These are phyloP conservation scores for Penicillium freii DNA, from an alignment of 2,329 filamentous ascomycete genomes.

Conservation along the genomic window DNA sequence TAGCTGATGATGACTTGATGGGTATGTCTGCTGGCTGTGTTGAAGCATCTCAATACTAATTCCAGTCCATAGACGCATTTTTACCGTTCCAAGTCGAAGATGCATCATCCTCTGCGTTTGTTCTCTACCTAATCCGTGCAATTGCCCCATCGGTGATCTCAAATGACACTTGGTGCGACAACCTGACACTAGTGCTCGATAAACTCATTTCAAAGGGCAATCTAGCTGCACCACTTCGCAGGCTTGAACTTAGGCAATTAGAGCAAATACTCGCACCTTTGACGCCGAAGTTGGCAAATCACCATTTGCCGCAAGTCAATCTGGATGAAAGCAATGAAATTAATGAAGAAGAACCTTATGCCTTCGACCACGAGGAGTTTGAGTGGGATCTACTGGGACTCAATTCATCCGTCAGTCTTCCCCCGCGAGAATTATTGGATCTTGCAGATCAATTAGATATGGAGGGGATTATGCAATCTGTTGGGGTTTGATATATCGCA, in stretches of 20 bases:
- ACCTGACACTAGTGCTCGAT: conserved; percentile 39
- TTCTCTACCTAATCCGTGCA: conserved; percentile 37
- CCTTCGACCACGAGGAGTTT: conserved; percentile 23
- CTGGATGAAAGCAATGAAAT: conserved; percentile 5
- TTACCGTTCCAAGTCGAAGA: conserved; percentile 45
- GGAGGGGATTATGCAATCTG: conserved; percentile 25
- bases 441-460: conserved; percentile 28
- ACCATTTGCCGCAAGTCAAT: conserved; percentile 1
- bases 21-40: conserved; percentile 7
- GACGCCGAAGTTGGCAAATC: conserved; percentile 26
- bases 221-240: conserved; percentile 39
- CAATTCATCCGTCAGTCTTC: conserved; percentile 26
- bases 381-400: conserved; percentile 27
- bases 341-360: conserved; percentile 13
- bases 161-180: conserved; percentile 38
- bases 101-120: conserved; percentile 44
- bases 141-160: conserved; percentile 37
- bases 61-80: conserved; percentile 32
- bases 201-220: conserved; percentile 42
- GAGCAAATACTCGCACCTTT: conserved; percentile 39
- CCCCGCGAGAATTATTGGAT: conserved; percentile 25
- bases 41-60: not conserved
- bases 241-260: conserved; percentile 39
- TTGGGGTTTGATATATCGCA: conserved; percentile 2
- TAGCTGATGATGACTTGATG: conserved; percentile 26